Evolutionary conservation across 164 flowering plant species (phyloP).

Genomic region (Annona squamosa): DNA sequence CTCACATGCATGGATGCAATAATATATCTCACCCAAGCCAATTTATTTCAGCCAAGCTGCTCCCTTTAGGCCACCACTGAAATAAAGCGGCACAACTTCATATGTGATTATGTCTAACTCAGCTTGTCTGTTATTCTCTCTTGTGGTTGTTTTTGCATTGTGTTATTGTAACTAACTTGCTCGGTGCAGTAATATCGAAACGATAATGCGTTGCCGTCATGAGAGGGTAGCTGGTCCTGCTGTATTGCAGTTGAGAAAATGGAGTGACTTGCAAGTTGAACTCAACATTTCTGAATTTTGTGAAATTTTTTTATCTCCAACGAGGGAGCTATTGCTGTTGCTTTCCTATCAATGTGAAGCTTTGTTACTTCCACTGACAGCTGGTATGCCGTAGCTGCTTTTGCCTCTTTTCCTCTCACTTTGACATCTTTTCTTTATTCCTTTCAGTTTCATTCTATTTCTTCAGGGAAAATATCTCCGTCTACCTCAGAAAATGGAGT

Average conservation of each 20-base stretch:
- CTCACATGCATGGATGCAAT: too few relatives aligned
- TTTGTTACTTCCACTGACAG: constrained; percentile 52
- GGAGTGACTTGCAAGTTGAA: constrained; percentile 47
- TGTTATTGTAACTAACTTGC: too few relatives aligned
- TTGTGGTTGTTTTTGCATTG: too few relatives aligned
- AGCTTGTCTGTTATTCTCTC: too few relatives aligned
- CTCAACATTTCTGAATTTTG: constrained; percentile 54
- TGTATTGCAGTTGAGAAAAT: constrained; percentile 64
- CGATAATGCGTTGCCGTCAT: too few relatives aligned
- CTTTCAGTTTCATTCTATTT: background rate
- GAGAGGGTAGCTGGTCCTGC: constrained; percentile 32
- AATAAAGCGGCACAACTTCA: too few relatives aligned
- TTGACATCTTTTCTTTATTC: background rate
- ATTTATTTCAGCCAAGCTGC: too few relatives aligned
- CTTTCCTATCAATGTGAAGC: constrained; percentile 70
- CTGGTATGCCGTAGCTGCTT: constrained; percentile 30
- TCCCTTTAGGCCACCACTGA: too few relatives aligned
- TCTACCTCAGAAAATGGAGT: constrained; percentile 5
- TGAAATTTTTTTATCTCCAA: constrained; percentile 84
- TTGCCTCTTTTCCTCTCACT: background rate
- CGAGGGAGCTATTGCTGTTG: constrained; percentile 61
- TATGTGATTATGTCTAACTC: too few relatives aligned
- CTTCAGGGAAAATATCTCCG: constrained; percentile 24
- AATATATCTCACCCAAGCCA: too few relatives aligned
- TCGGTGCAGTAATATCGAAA: too few relatives aligned